A percentile compares a stretch with the other conserved stretches of the same genome.
Conservation (phyloP, 306 rosid genomes). For the Casuarina cunninghamiana region DNA sequence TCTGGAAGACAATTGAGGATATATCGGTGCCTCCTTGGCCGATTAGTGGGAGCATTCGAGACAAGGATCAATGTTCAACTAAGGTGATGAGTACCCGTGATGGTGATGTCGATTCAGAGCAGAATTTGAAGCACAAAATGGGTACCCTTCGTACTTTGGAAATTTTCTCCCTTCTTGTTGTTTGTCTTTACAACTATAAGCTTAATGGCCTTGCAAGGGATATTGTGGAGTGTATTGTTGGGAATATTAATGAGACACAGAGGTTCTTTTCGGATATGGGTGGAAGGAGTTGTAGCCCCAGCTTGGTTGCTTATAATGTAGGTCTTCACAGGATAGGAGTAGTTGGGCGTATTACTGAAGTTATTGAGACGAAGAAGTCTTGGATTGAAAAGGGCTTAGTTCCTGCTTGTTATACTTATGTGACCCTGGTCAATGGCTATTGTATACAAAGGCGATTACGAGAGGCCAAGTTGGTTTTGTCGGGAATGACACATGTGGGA, state of each 20-base stretch:
- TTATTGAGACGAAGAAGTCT: slow-evolving; percentile 25
- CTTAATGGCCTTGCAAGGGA: slow-evolving; percentile 24
- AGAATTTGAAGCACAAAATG: slow-evolving; percentile 28
- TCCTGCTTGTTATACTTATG: slow-evolving; percentile 33
- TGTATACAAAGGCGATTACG: slow-evolving; percentile 34
- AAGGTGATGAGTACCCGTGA: slow-evolving; percentile 20
- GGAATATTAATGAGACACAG: slow-evolving; percentile 35
- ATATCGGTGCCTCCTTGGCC: slow-evolving; percentile 51
- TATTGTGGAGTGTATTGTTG: slow-evolving; percentile 44
- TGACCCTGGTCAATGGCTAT: slow-evolving; percentile 35
- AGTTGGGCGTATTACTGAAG: slow-evolving; percentile 36
- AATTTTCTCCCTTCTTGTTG: slow-evolving; percentile 40
- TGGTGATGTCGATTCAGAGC: slow-evolving; percentile 7
- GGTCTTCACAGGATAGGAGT: slow-evolving; percentile 38
- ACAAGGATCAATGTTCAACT: slow-evolving; percentile 12
- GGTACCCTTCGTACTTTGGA: slow-evolving; percentile 41
- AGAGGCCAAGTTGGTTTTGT: slow-evolving; percentile 37
- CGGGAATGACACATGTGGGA: slow-evolving; percentile 37
- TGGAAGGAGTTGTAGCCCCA: slow-evolving; percentile 42
- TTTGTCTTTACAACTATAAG: slow-evolving; percentile 44
- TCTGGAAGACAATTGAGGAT: slow-evolving; percentile 65
- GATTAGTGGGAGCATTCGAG: slow-evolving; percentile 31
- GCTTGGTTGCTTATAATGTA: slow-evolving; percentile 30
- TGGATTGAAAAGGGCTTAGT: slow-evolving; percentile 41
- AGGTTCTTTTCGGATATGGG: slow-evolving; percentile 44